Evolutionary conservation across 768 basidiomycete species (phyloP), one percentile per base, ranked within the genome.

Genomic region (Trametes cinnabarina): DNA sequence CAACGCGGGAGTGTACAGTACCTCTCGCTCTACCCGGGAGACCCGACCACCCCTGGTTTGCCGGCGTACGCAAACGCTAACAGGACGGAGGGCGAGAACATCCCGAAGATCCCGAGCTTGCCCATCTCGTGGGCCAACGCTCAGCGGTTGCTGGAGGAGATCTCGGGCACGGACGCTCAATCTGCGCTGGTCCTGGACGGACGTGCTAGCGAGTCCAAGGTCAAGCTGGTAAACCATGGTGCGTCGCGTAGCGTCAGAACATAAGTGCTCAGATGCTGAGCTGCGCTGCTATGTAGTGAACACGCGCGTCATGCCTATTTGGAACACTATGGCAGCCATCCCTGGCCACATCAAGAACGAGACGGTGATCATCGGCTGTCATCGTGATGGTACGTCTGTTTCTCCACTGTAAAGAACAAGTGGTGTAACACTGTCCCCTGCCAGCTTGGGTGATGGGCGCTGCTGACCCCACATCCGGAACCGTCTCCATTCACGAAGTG

Each of bases 71-170:
- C 84, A 68, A 85, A 94, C 67, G 83, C 84, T 28, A 86, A 87
- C 15, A 80, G 90, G 44, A 74, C 71, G 11, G 80, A 82, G n/a
- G 82, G 76, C 28, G 74, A 69, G 52, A 90, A 87, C 63, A 81
- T 88, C 43, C 90, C 91, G 2, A 71, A 69, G 20, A 93, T 93
- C 60, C 91, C 92, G 0, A 93, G 91, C 65, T 71, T 98, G 23
- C 96, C 96, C 1, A 84, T 97, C 63, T 92, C 89, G 1, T 95
- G 91, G 86, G 73, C 77, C 43, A 96, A 94, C 68, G 94, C 92
- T 1, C 69, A 82, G 51, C 75, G 78, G 6, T 71, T 91, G 15
- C 69, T 88, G 25, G 68, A 76, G 43, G 76, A 79, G 51, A 69
- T 85, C 22, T 69, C 74, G 30, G 77, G 80, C 7, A 69, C 72